Conservation (phyloP, 306 rosid species). For the Neltuma alba region DNA sequence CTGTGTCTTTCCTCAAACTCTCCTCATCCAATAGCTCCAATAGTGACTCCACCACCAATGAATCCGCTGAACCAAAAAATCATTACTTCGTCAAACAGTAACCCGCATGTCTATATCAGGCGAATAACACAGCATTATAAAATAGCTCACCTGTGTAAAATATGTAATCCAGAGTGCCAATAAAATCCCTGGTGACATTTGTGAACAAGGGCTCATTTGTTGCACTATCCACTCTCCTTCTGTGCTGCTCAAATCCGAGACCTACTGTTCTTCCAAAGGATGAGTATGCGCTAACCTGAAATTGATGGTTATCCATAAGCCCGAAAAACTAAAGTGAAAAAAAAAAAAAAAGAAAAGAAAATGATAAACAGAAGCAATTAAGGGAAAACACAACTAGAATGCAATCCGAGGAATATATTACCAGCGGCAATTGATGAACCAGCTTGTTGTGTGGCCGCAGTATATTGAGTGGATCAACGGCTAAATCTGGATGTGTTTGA, state of each 20-base stretch:
- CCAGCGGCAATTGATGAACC: constrained; percentile 94
- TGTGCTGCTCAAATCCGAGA: constrained; percentile 75
- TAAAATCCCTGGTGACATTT: constrained; percentile 88
- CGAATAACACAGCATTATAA: constrained; percentile 13
- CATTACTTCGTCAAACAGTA: constrained; percentile 8
- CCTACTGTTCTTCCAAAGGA: constrained; percentile 79
- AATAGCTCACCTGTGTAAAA: constrained; percentile 82
- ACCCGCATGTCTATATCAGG: neutral
- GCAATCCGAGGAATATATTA: constrained; percentile 40
- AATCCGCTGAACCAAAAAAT: constrained; percentile 74
- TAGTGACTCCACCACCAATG: constrained; percentile 86
- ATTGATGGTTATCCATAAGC: constrained; percentile 14
- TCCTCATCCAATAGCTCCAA: constrained; percentile 97
- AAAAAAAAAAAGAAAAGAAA: neutral
- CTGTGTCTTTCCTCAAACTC: constrained; percentile 95
- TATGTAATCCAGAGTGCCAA: constrained; percentile 96
- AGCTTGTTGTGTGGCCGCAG: constrained; percentile 92
- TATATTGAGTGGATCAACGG: constrained; percentile 87
- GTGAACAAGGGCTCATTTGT: constrained; percentile 95
- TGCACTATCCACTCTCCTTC: constrained; percentile 72
- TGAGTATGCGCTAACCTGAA: constrained; percentile 94
- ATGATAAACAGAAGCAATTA: neutral
- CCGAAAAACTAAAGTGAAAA: neutral
- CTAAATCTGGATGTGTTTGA: constrained; percentile 79
- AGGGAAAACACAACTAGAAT: neutral